phyloP scores from a whole-genome alignment of 2,329 filamentous ascomycete species.

The Clonostachys byssicola region DNA sequence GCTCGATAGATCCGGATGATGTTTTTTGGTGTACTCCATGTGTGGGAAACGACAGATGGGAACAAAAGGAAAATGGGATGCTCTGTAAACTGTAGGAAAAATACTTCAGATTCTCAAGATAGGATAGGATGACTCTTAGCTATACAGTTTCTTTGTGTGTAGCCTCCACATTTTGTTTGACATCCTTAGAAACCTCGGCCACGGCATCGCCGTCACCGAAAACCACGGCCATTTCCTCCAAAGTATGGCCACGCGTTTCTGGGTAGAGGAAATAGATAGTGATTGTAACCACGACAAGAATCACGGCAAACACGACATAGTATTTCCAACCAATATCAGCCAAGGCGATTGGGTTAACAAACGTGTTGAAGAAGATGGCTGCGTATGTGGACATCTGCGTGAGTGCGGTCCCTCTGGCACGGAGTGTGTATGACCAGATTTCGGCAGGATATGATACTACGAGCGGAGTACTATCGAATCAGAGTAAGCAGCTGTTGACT shows the following conservation, averaged over 20 bases:
- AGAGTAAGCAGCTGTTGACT: no score
- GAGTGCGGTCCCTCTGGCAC: slow-evolving; percentile 33
- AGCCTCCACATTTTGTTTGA: no score
- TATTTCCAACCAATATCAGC: slow-evolving; percentile 8
- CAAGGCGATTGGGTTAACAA: slow-evolving; percentile 23
- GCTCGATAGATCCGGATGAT: slow-evolving; percentile 35
- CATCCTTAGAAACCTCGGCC: no score
- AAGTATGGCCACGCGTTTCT: slow-evolving; percentile 21
- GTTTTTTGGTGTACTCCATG: slow-evolving; percentile 44
- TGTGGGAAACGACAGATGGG: slow-evolving; percentile 38
- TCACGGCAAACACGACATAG: slow-evolving; percentile 11
- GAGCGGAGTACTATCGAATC: slow-evolving; percentile 28
- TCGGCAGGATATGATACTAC: slow-evolving; percentile 36
- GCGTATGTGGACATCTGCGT: slow-evolving; percentile 32
- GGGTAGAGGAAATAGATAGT: slow-evolving; percentile 15
- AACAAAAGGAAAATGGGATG: slow-evolving; percentile 11
- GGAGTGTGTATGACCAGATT: slow-evolving; percentile 28
- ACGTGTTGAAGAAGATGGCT: slow-evolving; percentile 25
- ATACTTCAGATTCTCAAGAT: no score
- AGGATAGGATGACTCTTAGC: no score
- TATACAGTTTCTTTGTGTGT: no score
- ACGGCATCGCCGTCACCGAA: slow-evolving; percentile 6
- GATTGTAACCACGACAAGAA: slow-evolving; percentile 9
- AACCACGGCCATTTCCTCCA: slow-evolving; percentile 14
- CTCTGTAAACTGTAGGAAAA: slow-evolving; percentile 10